Base-by-base conservation (phyloP, 306 rosid genomes). In the Prunus mira region DNA sequence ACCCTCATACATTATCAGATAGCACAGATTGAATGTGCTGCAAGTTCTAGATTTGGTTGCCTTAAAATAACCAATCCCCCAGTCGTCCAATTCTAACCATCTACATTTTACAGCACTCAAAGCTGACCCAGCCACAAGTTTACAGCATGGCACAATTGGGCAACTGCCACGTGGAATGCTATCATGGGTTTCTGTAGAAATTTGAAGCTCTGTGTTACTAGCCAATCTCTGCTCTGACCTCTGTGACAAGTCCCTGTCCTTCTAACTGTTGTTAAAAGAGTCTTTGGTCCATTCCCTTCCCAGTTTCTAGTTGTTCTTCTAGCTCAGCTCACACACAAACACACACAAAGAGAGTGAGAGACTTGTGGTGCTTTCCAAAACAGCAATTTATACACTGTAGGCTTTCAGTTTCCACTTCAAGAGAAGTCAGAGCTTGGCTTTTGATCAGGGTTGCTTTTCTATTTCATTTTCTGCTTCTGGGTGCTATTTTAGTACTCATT, bases 121-220 rank as follows among this genome's bases (percentile, higher is more conserved):
- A 22, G 12, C 18, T 34, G 51, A 10, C 66, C 56, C 32, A 68
- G 55, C 54, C 57, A 46, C 69, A 65, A 61, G 65, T 60, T 22
- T 38, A 43, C 57, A 54, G 10, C 67, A 5, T 64, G 19, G 17
- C 77, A 14, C 84, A 50, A 24, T n/a, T 80, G 9, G 22, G 27
- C 18, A 24, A 1, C 63, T 47, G 86, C 81, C 92, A 89, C 87
- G 76, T 86, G 78, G 65, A 27, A 3, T 15, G 20, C 4, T 73
- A 12, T 19, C 58, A 73, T 34, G 34, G 28, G 77, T 49, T 5
- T 22, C 77, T 73, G 69, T 61, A 61, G 32, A 46, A 60, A 25
- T 6, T 15, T 17, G 58, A 18, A 46, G 77, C 58, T 73, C 30
- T 25, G 9, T 27, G 65, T 60, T 27, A 73, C 69, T 49, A 73